Base-by-base conservation (phyloP, 805 yeast genomes). In the Yamadazyma laniorum region DNA sequence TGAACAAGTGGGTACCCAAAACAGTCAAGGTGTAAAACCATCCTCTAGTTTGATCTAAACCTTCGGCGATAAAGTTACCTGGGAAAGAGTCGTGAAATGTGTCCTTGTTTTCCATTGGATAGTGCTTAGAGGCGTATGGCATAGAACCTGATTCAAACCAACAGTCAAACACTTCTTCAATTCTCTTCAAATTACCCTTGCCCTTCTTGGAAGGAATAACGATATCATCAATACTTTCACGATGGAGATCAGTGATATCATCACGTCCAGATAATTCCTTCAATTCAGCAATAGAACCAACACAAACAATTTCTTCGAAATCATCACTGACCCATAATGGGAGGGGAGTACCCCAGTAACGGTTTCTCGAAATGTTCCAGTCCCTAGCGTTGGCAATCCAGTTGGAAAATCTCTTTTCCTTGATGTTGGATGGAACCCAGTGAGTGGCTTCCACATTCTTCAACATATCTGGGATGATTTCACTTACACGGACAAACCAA, bases 271-370 rank as follows among this genome's bases (percentile, higher is more conserved):
- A 80, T 45, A 93, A 76, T 59, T 86, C 72, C 66, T 77, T 79
- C 59, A 93, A 80, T 71, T 93, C 96, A 43, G 79, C 82, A 51
- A 93, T 75, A 29, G 97, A 88, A 40, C 97, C 96, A 51, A 93
- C 69, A 72, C 97, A 93, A 29, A 93, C 91, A 49, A 91, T 67
- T 70, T 93, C 99, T 66, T 86, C 84, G 51, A 74, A 79, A 62
- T 93, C 99, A 14, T 90, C 98, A 51, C 90, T 80, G 37, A 80
- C 96, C 99, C 99, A 93, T 58, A 93, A 70, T 46, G 99, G 99
- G 53, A 93, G 81, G 44, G 99, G 99, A 21, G 98, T 93, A 72
- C 99, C 99, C 99, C 99, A 93, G 69, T 93, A 93, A 68, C 99
- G 79, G 74, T 91, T 91, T 77, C 99, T 85, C 18, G 97, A 89